Evolutionary conservation across 768 basidiomycete genomes (phyloP), one percentile per base, ranked within the genome.

Genomic region (Leccinum boreale): DNA sequence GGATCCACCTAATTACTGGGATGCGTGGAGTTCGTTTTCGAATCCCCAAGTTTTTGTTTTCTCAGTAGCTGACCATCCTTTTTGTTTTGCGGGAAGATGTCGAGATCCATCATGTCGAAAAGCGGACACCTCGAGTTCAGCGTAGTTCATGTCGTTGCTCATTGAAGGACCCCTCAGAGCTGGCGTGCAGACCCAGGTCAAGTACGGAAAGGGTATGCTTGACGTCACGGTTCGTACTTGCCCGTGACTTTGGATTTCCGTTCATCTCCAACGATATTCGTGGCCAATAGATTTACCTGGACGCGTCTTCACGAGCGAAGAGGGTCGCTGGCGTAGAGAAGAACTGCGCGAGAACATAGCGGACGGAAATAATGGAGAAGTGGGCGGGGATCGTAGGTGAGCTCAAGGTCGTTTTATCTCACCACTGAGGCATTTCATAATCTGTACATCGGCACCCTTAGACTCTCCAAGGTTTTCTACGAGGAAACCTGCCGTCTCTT

Each of bases 61-160:
- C 17, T 26, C 12, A 5, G 44, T 21, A 0, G 9, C 15, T 26
- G 7, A 50, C 44, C 8, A 0, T 8, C 0, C 26, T 28, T 3
- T 55, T 24, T 35, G 0, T 24, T 10, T 28, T 28, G 1, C 1
- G 35, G 15, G 44, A 17, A 89, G 92, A 95, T 73, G 92, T 95
- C 58, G 94, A 98, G 67, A 83, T 94, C 28, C 93, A 94, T 71
- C 94, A 97, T 70, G 77, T 98, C 29, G 94, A 98, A 73, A 94
- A 86, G 14, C 78, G 82, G n/a, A 81, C 79, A 31, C 84, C 79
- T 7, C 79, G 77, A 83, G 57, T 96, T 98, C 65, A 74, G 80
- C 4, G 79, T 84, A n/a, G 74, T 94, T 47, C 77, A 77, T 3
- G 81, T 98, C 36, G 71, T 86, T 19, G 83, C 89, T 8, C 82